Conservation (phyloP, 2,329 filamentous ascomycete species). For the Sclerotinia glacialis region DNA sequence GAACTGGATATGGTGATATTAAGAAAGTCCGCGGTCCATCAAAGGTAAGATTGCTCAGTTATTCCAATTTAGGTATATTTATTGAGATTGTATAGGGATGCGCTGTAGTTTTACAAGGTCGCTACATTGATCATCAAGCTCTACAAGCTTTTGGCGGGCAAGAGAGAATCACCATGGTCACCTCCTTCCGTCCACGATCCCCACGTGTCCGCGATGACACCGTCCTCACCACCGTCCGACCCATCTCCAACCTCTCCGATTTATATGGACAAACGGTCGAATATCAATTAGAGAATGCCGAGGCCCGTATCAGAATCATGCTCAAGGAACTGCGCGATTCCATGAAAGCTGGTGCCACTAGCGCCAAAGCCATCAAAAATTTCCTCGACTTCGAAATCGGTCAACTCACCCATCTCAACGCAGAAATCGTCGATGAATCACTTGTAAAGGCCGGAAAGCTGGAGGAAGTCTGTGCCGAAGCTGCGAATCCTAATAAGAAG, state of each 20-base stretch:
- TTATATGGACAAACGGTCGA: slow-evolving; percentile 43
- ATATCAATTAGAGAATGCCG: slow-evolving; percentile 43
- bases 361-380: slow-evolving; percentile 40
- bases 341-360: slow-evolving; percentile 40
- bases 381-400: slow-evolving; percentile 42
- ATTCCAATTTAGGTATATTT: not conserved
- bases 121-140: slow-evolving; percentile 48
- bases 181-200: slow-evolving; percentile 45
- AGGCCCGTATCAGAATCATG: slow-evolving; percentile 40
- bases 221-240: slow-evolving; percentile 40
- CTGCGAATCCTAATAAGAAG: slow-evolving; percentile 28
- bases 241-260: slow-evolving; percentile 42
- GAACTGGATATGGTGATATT: slow-evolving; percentile 49
- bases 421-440: slow-evolving; percentile 40
- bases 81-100: slow-evolving; percentile 38
- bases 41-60: slow-evolving; percentile 40
- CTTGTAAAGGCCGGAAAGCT: slow-evolving; percentile 36
- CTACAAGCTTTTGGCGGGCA: slow-evolving; percentile 43
- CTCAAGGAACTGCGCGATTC: slow-evolving; percentile 40
- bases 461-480: slow-evolving; percentile 34
- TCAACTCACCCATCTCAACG: slow-evolving; percentile 35
- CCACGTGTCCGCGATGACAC: slow-evolving; percentile 44
- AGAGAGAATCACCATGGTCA: slow-evolving; percentile 49
- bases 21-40: slow-evolving; percentile 46
- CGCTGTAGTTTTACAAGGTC: slow-evolving; percentile 46